These are phyloP conservation scores for Leucosporidium yakuticum DNA, from an alignment of 768 basidiomycete genomes.

Conservation along the genomic window DNA sequence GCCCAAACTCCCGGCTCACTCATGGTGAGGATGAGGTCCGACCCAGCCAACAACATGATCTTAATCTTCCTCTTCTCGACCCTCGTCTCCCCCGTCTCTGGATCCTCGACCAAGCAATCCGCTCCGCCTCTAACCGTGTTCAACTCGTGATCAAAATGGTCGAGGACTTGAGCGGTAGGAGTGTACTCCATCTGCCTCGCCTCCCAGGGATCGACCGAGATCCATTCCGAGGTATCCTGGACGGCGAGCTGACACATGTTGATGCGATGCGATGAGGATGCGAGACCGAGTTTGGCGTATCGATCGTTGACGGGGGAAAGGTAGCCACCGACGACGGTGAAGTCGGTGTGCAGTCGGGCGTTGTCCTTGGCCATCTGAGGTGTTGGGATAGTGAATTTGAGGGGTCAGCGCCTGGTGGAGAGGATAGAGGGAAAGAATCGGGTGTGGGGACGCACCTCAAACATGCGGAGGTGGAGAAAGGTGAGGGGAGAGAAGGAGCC, in stretches of 20 bases:
- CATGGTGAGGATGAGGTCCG: conserved; percentile 95
- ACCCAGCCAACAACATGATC: conserved; percentile 94
- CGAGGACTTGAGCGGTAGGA: conserved; percentile 91
- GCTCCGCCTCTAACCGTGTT: conserved; percentile 69
- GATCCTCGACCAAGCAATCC: conserved; percentile 22
- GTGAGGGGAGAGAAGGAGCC: conserved; percentile 44
- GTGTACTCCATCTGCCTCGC: conserved; percentile 83
- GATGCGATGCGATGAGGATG: conserved; percentile 79
- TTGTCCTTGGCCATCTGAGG: conserved; percentile 99
- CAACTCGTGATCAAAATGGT: conserved; percentile 93
- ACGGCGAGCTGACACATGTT: conserved; percentile 64
- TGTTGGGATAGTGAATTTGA: conserved; percentile 52
- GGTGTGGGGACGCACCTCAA: conserved; percentile 62
- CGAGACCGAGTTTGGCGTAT: conserved; percentile 94
- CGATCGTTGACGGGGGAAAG: conserved; percentile 90
- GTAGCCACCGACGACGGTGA: conserved; percentile 91
- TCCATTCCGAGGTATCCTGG: conserved; percentile 82
- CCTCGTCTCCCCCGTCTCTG: conserved; percentile 12
- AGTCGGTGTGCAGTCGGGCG: conserved; percentile 80
- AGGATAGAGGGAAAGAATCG: background rate
- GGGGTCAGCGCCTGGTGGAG: background rate
- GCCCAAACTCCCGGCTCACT: conserved; percentile 98
- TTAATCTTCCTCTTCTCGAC: conserved; percentile 66
- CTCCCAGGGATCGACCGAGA: conserved; percentile 99
- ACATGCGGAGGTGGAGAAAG: conserved; percentile 63